phyloP scores from a whole-genome alignment of 1,284 basidiomycete species.

The Rhodotorula sp. region DNA sequence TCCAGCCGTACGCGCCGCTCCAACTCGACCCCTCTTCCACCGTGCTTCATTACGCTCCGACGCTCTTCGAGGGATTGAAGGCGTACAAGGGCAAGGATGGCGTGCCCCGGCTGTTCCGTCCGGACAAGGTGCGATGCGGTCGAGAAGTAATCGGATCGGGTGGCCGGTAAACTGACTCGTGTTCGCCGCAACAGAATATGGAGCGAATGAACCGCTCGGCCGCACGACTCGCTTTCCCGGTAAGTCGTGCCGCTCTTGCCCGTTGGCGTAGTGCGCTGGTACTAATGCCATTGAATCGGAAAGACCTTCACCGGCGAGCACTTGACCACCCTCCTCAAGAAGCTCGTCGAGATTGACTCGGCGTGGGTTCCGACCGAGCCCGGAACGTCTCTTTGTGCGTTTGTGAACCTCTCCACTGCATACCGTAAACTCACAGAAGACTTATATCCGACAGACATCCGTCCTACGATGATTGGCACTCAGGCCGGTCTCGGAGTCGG shows the following conservation, averaged over 20 bases:
- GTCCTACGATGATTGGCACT: constrained; percentile 83
- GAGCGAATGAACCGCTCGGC: constrained; percentile 64
- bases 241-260: constrained; percentile 16
- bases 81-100: constrained; percentile 82
- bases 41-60: constrained; percentile 89
- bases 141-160: no score
- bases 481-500: constrained; percentile 84
- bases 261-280: background rate
- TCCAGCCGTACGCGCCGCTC: constrained; percentile 78
- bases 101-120: constrained; percentile 83
- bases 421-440: background rate
- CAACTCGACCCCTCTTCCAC: constrained; percentile 72
- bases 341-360: constrained; percentile 80
- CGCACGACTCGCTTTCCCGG: constrained; percentile 64
- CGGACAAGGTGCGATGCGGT: constrained; percentile 63
- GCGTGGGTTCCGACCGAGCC: constrained; percentile 90
- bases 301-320: constrained; percentile 70
- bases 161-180: background rate
- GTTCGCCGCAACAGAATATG: constrained; percentile 69
- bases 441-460: constrained; percentile 37
- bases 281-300: no score
- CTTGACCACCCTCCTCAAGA: constrained; percentile 80
- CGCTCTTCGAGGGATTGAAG: constrained; percentile 93
- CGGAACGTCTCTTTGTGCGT: constrained; percentile 64
- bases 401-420: no score